phyloP scores from a whole-genome alignment of 179 eudicot species.

The Actinidia arguta region DNA sequence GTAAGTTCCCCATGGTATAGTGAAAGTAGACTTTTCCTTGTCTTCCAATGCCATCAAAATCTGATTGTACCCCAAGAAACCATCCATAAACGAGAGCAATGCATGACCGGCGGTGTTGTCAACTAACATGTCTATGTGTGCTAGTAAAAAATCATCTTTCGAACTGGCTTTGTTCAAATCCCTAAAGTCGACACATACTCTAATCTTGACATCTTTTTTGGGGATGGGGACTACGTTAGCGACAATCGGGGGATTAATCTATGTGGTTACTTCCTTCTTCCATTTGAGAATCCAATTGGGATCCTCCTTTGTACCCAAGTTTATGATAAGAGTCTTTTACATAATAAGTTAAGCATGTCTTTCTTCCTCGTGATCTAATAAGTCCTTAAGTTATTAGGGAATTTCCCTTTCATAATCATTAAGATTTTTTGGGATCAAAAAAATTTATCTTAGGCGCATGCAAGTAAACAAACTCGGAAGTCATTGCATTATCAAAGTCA shows the following conservation, averaged over 20 bases:
- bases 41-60: not conserved
- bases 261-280: not conserved
- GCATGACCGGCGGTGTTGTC: not conserved
- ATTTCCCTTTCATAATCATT: too few species aligned
- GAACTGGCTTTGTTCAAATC: not conserved
- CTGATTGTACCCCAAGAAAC: not conserved
- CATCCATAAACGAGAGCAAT: not conserved
- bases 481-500: too few species aligned
- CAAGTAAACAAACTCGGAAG: too few species aligned
- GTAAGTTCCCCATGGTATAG: not conserved
- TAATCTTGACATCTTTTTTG: not conserved
- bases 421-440: too few species aligned
- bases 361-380: too few species aligned
- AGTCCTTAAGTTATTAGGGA: too few species aligned
- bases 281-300: not conserved
- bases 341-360: not conserved
- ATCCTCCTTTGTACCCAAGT: too few species aligned
- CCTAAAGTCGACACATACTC: not conserved
- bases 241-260: too few species aligned
- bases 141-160: not conserved
- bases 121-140: not conserved
- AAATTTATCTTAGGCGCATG: too few species aligned
- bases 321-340: accelerated
- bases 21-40: not conserved
- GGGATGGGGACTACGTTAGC: not conserved